Conservation (phyloP, 1,284 basidiomycete species). For the Boletus nobilissimus region DNA sequence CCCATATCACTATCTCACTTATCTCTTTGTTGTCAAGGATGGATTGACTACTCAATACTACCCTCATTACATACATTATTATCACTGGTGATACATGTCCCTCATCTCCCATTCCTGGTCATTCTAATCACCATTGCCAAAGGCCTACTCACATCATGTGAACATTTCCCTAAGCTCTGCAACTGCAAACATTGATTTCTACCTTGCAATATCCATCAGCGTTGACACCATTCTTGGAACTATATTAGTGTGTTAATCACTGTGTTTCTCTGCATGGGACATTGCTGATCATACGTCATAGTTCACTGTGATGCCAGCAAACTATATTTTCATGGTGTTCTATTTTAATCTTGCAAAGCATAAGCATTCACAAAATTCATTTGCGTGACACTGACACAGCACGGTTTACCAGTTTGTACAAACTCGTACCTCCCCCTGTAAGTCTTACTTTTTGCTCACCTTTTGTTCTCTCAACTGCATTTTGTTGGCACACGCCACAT, state of each 20-base stretch:
- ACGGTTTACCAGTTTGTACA: conserved; percentile 26
- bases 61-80: conserved; percentile 57
- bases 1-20: background rate
- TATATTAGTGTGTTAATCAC: conserved; percentile 45
- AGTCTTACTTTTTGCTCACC: background rate
- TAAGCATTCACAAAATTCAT: conserved; percentile 2
- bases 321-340: conserved; percentile 37
- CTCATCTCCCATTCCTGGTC: background rate
- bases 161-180: background rate
- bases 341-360: conserved; percentile 38
- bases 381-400: background rate
- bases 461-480: background rate
- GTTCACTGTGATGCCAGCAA: conserved; percentile 34
- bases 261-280: background rate
- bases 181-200: background rate
- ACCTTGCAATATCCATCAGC: conserved; percentile 40
- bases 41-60: conserved; percentile 54
- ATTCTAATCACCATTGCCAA: background rate
- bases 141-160: conserved; percentile 59
- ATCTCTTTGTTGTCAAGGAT: conserved; percentile 47
- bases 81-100: conserved; percentile 55
- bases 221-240: conserved; percentile 59
- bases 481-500: too few species aligned
- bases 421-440: conserved; percentile 37
- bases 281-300: conserved; percentile 13